Evolutionary conservation across 768 basidiomycete species (phyloP).

Genomic region (Tricholoma matsutake): DNA sequence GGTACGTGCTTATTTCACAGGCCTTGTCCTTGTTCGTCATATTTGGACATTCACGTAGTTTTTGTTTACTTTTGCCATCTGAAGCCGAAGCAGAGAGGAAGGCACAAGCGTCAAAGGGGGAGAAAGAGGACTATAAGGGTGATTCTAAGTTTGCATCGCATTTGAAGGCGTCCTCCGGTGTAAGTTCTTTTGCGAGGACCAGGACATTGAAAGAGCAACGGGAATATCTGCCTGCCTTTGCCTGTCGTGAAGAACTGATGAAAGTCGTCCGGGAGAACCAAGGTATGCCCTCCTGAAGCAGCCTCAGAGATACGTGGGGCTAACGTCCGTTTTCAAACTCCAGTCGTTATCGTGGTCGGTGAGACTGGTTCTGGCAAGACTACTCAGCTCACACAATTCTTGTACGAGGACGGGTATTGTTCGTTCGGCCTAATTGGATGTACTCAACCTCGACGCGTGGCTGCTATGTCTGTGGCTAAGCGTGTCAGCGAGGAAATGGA

Average conservation of each 20-base stretch:
- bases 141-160: conserved; percentile 98
- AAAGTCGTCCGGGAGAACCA: conserved; percentile 90
- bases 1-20: conserved; percentile 49
- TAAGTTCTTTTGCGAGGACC: conserved; percentile 75
- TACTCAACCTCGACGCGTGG: conserved; percentile 97
- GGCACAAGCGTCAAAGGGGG: conserved; percentile 48
- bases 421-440: conserved; percentile 88
- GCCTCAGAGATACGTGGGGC: background rate
- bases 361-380: conserved; percentile 99
- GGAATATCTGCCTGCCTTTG: conserved; percentile 97
- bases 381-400: conserved; percentile 90
- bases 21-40: conserved; percentile 31
- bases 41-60: conserved; percentile 81
- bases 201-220: conserved; percentile 92
- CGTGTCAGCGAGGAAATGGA: conserved; percentile 99
- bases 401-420: conserved; percentile 97
- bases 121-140: conserved; percentile 77
- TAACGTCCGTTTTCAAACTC: conserved; percentile 6
- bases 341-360: conserved; percentile 94
- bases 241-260: conserved; percentile 91
- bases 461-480: conserved; percentile 99
- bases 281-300: conserved; percentile 45
- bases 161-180: conserved; percentile 74
- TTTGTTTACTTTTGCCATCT: conserved; percentile 31
- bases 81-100: conserved; percentile 55